A percentile compares a stretch with the other conserved stretches of the same genome.
phyloP scores from a whole-genome alignment of 129 eudicot genomes.

The Pittosporum tobira region DNA sequence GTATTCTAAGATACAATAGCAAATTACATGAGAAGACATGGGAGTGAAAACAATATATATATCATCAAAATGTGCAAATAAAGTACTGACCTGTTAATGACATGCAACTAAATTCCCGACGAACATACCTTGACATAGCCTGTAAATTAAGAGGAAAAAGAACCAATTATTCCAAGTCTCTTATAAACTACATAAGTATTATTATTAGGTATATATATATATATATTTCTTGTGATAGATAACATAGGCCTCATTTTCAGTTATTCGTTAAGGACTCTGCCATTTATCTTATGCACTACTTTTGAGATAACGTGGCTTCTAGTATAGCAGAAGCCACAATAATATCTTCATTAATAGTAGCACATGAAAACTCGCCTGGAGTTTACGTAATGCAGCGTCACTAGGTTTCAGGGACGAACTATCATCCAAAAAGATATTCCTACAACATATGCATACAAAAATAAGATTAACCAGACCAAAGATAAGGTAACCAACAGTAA shows the following conservation, averaged over 20 bases:
- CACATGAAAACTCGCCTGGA: neutral
- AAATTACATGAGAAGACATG: neutral
- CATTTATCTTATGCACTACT: too few species aligned
- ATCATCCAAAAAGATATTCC: too few species aligned
- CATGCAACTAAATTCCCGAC: neutral
- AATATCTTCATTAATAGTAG: neutral
- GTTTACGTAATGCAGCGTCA: neutral
- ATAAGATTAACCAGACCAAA: constrained; percentile 16
- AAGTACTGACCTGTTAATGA: neutral
- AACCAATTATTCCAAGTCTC: neutral
- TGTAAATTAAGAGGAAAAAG: neutral
- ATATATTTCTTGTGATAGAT: neutral
- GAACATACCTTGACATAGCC: constrained; percentile 2
- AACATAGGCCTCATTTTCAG: neutral
- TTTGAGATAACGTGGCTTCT: neutral
- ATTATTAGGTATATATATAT: neutral
- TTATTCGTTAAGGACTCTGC: too few species aligned
- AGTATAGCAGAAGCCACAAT: neutral
- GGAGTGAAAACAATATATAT: neutral
- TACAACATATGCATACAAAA: too few species aligned
- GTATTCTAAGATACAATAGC: neutral
- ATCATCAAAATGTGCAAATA: neutral
- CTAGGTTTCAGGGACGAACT: neutral
- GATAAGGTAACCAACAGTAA: neutral
- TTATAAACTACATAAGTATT: neutral